Evolutionary conservation across 2,329 filamentous ascomycete genomes (phyloP).

Genomic region (Rutstroemia sydowiana): DNA sequence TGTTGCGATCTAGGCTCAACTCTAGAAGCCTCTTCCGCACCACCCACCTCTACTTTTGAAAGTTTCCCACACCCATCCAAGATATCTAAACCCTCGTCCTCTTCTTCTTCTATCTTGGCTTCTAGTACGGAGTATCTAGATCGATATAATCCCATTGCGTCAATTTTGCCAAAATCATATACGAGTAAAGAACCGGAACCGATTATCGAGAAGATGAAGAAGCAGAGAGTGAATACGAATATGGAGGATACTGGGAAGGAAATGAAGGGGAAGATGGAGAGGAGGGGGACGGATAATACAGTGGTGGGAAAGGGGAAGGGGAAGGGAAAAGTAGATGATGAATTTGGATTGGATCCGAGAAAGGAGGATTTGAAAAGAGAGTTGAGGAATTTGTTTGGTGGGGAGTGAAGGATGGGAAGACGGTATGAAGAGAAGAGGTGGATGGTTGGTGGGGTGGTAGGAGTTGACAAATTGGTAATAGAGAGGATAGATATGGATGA

Average conservation of each 20-base stretch:
- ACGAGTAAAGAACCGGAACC: conserved; percentile 10
- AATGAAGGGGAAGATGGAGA: not conserved
- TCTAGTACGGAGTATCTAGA: conserved; percentile 4
- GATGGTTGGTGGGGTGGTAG: not conserved
- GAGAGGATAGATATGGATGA: not conserved
- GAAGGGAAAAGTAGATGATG: conserved; percentile 2
- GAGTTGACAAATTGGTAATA: not conserved
- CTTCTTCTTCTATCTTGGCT: not conserved
- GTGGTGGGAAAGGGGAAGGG: not conserved
- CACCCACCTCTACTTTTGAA: not conserved
- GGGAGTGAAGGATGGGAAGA: conserved; percentile 5
- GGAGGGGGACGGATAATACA: not conserved
- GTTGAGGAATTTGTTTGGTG: conserved; percentile 19
- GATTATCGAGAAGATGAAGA: conserved; percentile 21
- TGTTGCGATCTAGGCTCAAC: conserved; percentile 1
- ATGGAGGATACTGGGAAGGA: not conserved
- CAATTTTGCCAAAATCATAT: not conserved
- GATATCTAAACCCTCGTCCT: not conserved
- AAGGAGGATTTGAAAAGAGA: conserved; percentile 20
- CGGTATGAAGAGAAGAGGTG: not conserved
- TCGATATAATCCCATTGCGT: not conserved
- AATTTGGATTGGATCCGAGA: conserved; percentile 9
- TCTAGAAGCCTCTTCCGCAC: not conserved
- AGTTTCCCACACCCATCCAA: conserved; percentile 3
- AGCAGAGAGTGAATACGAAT: conserved; percentile 11